These are phyloP conservation scores for Rhodotorula paludigena DNA, from an alignment of 768 basidiomycete species.

Conservation along the genomic window DNA sequence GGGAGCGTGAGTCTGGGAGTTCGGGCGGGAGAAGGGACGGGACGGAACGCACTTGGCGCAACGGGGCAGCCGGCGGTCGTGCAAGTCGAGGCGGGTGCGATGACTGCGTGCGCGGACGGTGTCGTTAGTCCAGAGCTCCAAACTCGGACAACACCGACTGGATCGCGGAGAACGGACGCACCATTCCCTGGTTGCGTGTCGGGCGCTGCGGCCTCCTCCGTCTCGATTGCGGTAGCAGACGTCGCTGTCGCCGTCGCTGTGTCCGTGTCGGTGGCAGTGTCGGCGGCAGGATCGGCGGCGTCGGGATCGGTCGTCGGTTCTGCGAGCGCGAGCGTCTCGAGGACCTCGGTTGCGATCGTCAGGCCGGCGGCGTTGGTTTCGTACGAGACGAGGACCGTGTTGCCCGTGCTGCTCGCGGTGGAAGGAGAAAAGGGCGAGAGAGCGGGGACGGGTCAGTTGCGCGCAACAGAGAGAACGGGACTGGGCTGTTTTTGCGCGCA, in stretches of 20 bases:
- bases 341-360: neutral
- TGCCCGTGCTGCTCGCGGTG: no score
- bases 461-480: no score
- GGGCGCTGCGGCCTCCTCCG: neutral
- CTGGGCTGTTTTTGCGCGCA: no score
- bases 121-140: neutral
- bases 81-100: neutral
- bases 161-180: no score
- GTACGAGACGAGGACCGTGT: constrained; percentile 17
- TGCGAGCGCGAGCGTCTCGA: neutral
- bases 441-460: neutral
- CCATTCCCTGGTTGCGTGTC: no score
- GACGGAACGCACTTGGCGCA: constrained; percentile 1
- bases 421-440: neutral
- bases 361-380: constrained; percentile 28
- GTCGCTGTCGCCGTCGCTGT: neutral
- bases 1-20: no score
- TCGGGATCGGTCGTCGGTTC: constrained; percentile 1
- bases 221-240: neutral
- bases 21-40: neutral
- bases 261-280: no score
- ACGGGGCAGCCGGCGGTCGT: constrained; percentile 29
- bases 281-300: no score
- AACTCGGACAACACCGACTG: no score
- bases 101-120: neutral